phyloP scores from a whole-genome alignment of 768 basidiomycete genomes.

The Termitomyces titanicus region DNA sequence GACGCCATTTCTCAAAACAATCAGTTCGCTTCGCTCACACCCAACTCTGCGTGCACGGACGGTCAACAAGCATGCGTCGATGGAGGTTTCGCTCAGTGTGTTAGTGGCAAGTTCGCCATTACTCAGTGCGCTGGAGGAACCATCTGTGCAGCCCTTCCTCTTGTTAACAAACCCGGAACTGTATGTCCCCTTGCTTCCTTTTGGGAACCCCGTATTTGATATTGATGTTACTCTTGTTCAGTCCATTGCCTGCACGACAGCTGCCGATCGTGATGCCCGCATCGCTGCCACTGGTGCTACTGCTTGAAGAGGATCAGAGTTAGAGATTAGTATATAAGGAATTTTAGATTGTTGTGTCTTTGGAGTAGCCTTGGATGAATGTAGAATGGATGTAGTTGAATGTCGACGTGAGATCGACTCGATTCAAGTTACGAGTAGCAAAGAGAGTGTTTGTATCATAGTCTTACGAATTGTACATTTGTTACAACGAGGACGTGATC shows the following conservation, averaged over 20 bases:
- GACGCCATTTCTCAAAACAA: conserved; percentile 16
- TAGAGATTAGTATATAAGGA: background rate
- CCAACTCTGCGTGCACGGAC: conserved; percentile 20
- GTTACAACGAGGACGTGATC: no score
- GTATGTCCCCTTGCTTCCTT: conserved; percentile 4
- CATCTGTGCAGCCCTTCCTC: conserved; percentile 24
- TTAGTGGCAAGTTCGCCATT: conserved; percentile 19
- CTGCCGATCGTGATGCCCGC: conserved; percentile 16
- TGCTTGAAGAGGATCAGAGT: background rate
- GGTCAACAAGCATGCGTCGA: conserved; percentile 19
- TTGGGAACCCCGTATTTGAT: background rate
- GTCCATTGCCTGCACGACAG: conserved; percentile 15
- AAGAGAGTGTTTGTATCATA: no score
- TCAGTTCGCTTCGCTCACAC: conserved; percentile 24
- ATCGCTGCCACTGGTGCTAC: conserved; percentile 18
- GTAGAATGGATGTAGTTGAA: background rate
- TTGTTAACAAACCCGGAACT: conserved; percentile 26
- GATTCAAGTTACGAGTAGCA: no score
- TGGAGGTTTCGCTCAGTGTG: conserved; percentile 21
- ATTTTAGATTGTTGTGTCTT: background rate
- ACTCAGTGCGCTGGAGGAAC: conserved; percentile 27
- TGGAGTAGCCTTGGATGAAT: background rate
- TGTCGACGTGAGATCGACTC: background rate
- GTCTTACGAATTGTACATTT: no score
- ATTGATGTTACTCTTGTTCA: background rate